Base-by-base conservation (phyloP, 2,329 filamentous ascomycete genomes). In the Penicillium verrucosum region DNA sequence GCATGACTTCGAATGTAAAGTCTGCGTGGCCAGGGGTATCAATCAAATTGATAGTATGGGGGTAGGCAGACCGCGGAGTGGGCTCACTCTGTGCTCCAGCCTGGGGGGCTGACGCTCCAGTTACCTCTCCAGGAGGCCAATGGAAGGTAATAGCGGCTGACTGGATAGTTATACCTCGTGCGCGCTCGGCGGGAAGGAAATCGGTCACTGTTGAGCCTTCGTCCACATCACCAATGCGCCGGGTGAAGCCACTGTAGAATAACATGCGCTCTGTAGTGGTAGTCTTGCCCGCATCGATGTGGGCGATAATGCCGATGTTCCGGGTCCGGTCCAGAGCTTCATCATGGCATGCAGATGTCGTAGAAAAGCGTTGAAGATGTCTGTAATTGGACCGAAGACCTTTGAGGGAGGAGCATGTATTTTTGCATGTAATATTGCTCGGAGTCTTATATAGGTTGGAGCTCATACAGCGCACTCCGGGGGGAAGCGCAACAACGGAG, bases 221-320 rank as follows among this genome's bases (percentile, higher is more conserved):
- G 68, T 97, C 93, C 61, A 99, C 94, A 74, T 97, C 92, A 77
- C 94, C 94, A 69, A 97, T 86, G 73, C 92, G 83, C 63, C 90
- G 83, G 10, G 92, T 96, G 60, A 92, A 87, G 47, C 94, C 93
- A 72, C 91, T 95, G 70, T 97, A 96, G 71, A 92, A 97, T 69
- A 99, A 88, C 93, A 97, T 97, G 57, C 94, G 92, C 85, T 99
- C 94, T 4, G 94, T 97, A 0, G 94, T 99, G 0, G 94, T 97
- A 1, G 94, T 99, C 80, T 99, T 99, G 9, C 94, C 94, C 55
- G 94, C 94, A 85, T 97, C 94, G 63, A 99, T 96, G 74, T 99
- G 94, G 58, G 94, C 94, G 73, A 99, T 97, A 65, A 99, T 97
- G 60, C 94, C 94, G 71, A 99, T 97, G 71, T 99, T 99, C 65